phyloP scores from a whole-genome alignment of 2,329 filamentous ascomycete species.

The Sclerotinia spermophila region DNA sequence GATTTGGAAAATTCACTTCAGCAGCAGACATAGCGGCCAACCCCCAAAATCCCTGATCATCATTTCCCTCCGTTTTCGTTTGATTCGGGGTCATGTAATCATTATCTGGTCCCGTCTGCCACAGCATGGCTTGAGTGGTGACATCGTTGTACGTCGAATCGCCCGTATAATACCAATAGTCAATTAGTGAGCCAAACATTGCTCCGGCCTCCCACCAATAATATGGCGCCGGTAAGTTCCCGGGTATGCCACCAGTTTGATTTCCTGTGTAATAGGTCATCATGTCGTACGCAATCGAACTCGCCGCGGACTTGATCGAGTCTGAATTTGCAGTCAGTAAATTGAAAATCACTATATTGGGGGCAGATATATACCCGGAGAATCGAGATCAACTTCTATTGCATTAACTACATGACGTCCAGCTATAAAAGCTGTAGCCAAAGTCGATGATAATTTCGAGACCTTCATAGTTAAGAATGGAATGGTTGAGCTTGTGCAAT shows the following conservation, averaged over 20 bases:
- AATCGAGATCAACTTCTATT: constrained; percentile 30
- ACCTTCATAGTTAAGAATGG: constrained; percentile 7
- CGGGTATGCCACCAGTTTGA: constrained; percentile 47
- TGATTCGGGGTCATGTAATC: constrained; percentile 78
- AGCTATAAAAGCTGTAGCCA: constrained; percentile 19
- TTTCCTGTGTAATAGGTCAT: constrained; percentile 52
- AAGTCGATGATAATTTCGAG: neutral
- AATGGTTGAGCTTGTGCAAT: neutral
- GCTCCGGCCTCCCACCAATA: constrained; percentile 66
- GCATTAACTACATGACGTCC: constrained; percentile 23
- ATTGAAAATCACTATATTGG: neutral
- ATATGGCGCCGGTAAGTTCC: constrained; percentile 51
- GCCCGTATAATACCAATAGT: constrained; percentile 82
- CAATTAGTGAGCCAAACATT: constrained; percentile 67
- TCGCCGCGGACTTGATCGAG: constrained; percentile 36
- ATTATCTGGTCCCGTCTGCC: constrained; percentile 67
- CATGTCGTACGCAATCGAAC: constrained; percentile 44
- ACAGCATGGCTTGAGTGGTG: constrained; percentile 64
- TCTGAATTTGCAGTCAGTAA: constrained; percentile 22
- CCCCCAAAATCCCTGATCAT: constrained; percentile 74
- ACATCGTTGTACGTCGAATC: constrained; percentile 69
- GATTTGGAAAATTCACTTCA: constrained; percentile 61
- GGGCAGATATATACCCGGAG: constrained; percentile 25
- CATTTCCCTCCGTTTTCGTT: constrained; percentile 66
- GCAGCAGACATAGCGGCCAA: constrained; percentile 67